Evolutionary conservation across 148 eudicot species (phyloP).

Genomic region (Rhododendron henanense): DNA sequence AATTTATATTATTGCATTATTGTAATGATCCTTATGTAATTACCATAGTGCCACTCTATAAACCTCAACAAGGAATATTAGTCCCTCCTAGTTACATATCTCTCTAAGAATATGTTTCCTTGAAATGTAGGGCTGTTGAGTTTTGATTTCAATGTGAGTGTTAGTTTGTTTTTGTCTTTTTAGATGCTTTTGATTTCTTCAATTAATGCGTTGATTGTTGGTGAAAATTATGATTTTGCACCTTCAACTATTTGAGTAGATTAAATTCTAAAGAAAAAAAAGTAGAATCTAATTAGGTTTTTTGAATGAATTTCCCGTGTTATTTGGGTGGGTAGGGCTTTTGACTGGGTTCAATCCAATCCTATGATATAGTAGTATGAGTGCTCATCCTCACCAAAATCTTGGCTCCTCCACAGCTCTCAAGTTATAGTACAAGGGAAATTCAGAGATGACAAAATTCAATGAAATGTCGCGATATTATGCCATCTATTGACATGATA

Average conservation of each 20-base stretch:
- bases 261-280: background rate
- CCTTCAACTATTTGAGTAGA: background rate
- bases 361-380: background rate
- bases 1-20: background rate
- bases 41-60: background rate
- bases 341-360: background rate
- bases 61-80: background rate
- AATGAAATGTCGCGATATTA: background rate
- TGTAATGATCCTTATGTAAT: background rate
- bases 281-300: background rate
- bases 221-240: background rate
- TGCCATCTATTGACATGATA: background rate
- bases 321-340: background rate
- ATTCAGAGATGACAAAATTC: background rate
- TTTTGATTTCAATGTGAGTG: background rate
- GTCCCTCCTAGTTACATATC: background rate
- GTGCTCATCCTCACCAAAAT: background rate
- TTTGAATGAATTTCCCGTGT: background rate
- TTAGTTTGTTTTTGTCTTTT: background rate
- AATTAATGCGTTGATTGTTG: background rate
- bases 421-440: background rate
- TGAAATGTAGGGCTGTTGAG: background rate
- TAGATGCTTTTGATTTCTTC: background rate
- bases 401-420: background rate
- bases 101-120: background rate